These are phyloP conservation scores for Schwanniomyces vanrijiae DNA, from an alignment of 805 yeast species.

Conservation along the genomic window DNA sequence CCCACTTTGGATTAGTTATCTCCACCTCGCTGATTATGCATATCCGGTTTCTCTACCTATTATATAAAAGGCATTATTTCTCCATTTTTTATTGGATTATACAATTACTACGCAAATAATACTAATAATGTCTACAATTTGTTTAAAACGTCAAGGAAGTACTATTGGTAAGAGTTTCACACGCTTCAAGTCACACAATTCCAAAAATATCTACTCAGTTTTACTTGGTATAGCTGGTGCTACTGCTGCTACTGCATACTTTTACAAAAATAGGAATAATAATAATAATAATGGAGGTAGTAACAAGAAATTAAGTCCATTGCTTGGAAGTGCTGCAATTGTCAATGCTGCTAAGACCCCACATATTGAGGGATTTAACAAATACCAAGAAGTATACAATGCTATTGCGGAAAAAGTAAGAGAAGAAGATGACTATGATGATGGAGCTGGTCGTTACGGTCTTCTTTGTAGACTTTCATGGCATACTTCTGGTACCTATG, in stretches of 20 bases:
- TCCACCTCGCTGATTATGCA: background rate
- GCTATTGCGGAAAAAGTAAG: conserved; percentile 65
- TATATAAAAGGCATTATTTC: background rate
- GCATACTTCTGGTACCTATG: conserved; percentile 38
- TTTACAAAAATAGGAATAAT: conserved; percentile 7
- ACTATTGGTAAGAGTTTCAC: conserved; percentile 2
- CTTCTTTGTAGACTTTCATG: conserved; percentile 38
- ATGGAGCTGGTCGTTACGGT: conserved; percentile 39
- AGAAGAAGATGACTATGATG: conserved; percentile 42
- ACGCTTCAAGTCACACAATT: background rate
- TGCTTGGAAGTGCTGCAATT: conserved; percentile 23
- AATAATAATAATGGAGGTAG: background rate
- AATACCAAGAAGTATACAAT: conserved; percentile 67
- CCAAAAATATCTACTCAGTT: background rate
- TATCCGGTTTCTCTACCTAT: background rate
- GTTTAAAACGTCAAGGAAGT: conserved; percentile 3
- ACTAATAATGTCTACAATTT: conserved; percentile 10
- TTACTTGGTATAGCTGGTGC: conserved; percentile 24
- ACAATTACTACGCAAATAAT: background rate
- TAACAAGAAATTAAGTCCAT: conserved; percentile 8
- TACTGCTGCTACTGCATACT: conserved; percentile 20
- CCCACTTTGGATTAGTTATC: background rate
- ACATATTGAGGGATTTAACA: conserved; percentile 40
- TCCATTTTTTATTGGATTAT: background rate
- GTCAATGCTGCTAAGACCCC: conserved; percentile 34